Evolutionary conservation across 2,329 filamentous ascomycete species (phyloP).

Genomic region (Lachnellula willkommii): DNA sequence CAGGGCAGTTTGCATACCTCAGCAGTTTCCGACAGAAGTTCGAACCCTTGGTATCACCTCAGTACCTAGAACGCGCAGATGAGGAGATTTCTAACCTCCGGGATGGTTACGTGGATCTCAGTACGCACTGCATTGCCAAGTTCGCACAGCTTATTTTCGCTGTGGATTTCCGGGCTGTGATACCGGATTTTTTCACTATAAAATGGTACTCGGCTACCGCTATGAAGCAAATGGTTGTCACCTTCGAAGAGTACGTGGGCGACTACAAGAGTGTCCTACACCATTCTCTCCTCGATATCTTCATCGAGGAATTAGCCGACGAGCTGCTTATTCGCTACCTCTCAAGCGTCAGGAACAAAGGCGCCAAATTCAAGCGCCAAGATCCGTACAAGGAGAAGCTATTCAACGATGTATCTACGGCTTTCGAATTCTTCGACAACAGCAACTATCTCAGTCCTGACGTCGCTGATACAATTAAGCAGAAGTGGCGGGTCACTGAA

Average conservation of each 20-base stretch:
- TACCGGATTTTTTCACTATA: slow-evolving; percentile 84
- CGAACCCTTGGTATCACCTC: slow-evolving; percentile 71
- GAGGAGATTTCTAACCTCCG: slow-evolving; percentile 69
- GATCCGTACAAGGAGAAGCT: slow-evolving; percentile 92
- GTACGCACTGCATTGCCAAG: slow-evolving; percentile 83
- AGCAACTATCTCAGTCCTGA: slow-evolving; percentile 58
- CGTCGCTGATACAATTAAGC: slow-evolving; percentile 69
- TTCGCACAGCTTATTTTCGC: slow-evolving; percentile 85
- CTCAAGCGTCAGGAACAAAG: slow-evolving; percentile 77
- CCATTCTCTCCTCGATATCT: slow-evolving; percentile 80
- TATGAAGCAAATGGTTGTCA: slow-evolving; percentile 90
- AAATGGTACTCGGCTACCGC: slow-evolving; percentile 82
- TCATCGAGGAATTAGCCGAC: slow-evolving; percentile 89
- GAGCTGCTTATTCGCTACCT: slow-evolving; percentile 86
- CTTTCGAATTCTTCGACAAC: slow-evolving; percentile 80
- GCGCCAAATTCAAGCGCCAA: slow-evolving; percentile 76
- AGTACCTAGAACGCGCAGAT: slow-evolving; percentile 71
- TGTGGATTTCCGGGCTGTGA: slow-evolving; percentile 79
- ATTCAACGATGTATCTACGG: slow-evolving; percentile 84
- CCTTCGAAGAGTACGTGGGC: slow-evolving; percentile 88
- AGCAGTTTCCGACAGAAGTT: slow-evolving; percentile 81
- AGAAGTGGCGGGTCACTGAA: slow-evolving; percentile 89
- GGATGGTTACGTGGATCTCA: slow-evolving; percentile 91
- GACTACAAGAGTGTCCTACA: slow-evolving; percentile 84
- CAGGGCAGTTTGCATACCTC: slow-evolving; percentile 72